These are phyloP conservation scores for Lophium mytilinum DNA, from an alignment of 495 filamentous ascomycete species.

Conservation along the genomic window DNA sequence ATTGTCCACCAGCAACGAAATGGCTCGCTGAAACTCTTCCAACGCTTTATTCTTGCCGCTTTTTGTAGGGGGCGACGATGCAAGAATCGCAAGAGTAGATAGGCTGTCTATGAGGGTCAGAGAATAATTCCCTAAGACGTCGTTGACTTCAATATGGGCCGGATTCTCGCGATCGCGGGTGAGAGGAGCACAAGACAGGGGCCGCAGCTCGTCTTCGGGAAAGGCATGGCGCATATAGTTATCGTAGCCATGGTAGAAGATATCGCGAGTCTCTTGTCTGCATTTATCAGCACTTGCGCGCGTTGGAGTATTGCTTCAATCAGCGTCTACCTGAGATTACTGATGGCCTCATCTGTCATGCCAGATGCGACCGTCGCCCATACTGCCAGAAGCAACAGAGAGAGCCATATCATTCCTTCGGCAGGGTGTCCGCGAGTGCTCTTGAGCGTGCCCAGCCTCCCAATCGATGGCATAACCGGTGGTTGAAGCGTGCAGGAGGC, in stretches of 20 bases:
- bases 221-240: constrained; percentile 93
- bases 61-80: constrained; percentile 48
- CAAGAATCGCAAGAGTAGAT: constrained; percentile 84
- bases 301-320: neutral
- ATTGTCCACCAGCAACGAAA: constrained; percentile 67
- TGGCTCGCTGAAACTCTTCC: constrained; percentile 70
- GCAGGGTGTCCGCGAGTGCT: no score
- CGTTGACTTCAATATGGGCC: constrained; percentile 79
- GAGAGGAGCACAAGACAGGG: constrained; percentile 74
- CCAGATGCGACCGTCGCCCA: constrained; percentile 19
- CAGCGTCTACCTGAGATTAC: constrained; percentile 18
- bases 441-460: constrained; percentile 3
- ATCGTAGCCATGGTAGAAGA: constrained; percentile 96
- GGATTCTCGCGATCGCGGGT: constrained; percentile 75
- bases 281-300: constrained; percentile 21
- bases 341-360: constrained; percentile 34
- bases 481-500: constrained; percentile 4
- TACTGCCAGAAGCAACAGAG: constrained; percentile 12
- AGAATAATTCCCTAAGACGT: constrained; percentile 94
- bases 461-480: constrained; percentile 23
- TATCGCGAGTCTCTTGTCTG: constrained; percentile 71
- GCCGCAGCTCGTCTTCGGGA: constrained; percentile 92
- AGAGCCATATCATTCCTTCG: constrained; percentile 22
- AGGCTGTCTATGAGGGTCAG: constrained; percentile 91
- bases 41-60: constrained; percentile 53